A percentile compares a stretch with the other conserved stretches of the same genome.
These are phyloP conservation scores for Linnemannia exigua DNA, from an alignment of 192 early-diverging fungal species.

Conservation along the genomic window DNA sequence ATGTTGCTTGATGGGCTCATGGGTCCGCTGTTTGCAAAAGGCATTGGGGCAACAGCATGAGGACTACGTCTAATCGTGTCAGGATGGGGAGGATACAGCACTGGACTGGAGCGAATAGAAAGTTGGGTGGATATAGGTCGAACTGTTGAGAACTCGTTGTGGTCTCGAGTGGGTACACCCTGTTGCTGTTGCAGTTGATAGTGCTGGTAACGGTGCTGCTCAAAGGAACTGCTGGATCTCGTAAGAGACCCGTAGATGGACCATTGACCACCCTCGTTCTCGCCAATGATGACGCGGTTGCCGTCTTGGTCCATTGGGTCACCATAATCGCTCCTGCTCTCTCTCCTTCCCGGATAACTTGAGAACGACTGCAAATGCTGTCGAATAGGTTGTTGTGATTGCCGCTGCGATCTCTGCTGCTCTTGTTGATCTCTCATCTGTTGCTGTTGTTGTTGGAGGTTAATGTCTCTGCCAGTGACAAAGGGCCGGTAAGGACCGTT, in stretches of 20 bases:
- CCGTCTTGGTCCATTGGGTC: constrained; percentile 5
- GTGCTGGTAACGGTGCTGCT: constrained; percentile 16
- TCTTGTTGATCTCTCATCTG: background rate
- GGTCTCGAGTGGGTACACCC: background rate
- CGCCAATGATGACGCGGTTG: background rate
- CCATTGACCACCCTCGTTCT: constrained; percentile 17
- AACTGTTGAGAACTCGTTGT: background rate
- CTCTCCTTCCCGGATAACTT: background rate
- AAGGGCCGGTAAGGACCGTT: constrained; percentile 34
- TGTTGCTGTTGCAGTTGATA: constrained; percentile 20
- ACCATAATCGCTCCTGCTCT: background rate
- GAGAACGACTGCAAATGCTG: background rate
- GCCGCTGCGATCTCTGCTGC: background rate
- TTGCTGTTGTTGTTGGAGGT: constrained; percentile 5
- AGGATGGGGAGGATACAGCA: background rate
- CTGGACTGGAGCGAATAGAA: background rate
- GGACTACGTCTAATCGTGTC: background rate
- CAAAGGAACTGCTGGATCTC: constrained; percentile 9
- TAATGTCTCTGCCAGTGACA: constrained; percentile 35
- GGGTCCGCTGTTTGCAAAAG: constrained; percentile 1
- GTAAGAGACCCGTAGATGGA: constrained; percentile 30
- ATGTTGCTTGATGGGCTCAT: constrained; percentile 25
- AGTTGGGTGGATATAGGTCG: background rate
- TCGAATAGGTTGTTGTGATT: background rate
- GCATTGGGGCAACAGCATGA: background rate